Conservation (phyloP, 805 yeast genomes). For the Myxozyma neglecta region DNA sequence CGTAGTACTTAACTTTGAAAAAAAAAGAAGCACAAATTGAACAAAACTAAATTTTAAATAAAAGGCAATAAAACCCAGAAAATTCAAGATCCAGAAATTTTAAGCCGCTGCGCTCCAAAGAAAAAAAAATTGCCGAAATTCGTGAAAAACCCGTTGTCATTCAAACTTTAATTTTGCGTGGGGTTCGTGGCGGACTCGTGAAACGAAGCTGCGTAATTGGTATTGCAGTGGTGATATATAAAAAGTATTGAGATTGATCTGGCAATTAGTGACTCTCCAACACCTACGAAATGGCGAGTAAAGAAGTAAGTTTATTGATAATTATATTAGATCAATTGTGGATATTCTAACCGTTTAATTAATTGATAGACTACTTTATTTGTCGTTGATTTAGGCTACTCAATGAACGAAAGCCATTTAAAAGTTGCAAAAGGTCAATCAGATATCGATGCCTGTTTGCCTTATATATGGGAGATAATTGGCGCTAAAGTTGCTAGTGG, state of each 20-base stretch:
- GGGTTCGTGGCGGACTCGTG: background rate
- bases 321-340: background rate
- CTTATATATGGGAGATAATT: conserved; percentile 47
- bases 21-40: too few relatives aligned
- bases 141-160: too few relatives aligned
- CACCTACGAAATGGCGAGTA: conserved; percentile 30
- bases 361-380: conserved; percentile 44
- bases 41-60: too few relatives aligned
- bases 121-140: too few relatives aligned
- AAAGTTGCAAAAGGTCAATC: conserved; percentile 13
- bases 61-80: too few relatives aligned
- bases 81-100: too few relatives aligned
- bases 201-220: background rate
- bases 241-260: background rate
- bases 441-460: conserved; percentile 33
- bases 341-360: background rate
- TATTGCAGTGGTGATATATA: too few relatives aligned
- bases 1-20: too few relatives aligned
- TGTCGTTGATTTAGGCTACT: conserved; percentile 51
- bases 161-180: too few relatives aligned
- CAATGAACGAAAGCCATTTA: conserved; percentile 34
- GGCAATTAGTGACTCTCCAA: background rate
- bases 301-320: conserved; percentile 30
- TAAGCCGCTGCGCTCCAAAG: too few relatives aligned
- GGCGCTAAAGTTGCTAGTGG: conserved; percentile 33